Evolutionary conservation across 139 green algal genomes (phyloP).

Genomic region (Eudorina sp.): DNA sequence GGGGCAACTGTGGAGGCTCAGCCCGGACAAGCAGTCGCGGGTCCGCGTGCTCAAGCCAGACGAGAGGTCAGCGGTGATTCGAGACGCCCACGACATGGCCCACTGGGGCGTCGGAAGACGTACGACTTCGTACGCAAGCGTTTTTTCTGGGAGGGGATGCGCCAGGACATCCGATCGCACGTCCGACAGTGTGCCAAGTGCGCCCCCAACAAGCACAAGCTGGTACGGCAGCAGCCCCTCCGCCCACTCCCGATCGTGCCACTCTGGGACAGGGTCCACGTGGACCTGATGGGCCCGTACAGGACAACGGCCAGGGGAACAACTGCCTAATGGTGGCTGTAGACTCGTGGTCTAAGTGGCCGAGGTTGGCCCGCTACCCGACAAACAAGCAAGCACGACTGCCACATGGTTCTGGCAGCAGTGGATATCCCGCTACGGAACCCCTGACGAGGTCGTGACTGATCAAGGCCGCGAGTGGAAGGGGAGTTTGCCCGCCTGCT

Average conservation of each 20-base stretch:
- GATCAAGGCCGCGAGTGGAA: conserved; percentile 6
- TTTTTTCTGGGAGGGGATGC: conserved; percentile 4
- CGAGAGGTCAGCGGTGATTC: neutral
- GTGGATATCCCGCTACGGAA: neutral
- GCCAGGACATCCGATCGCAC: neutral
- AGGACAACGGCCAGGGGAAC: neutral
- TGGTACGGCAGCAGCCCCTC: neutral
- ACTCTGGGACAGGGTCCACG: neutral
- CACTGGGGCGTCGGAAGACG: conserved; percentile 10
- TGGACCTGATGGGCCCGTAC: conserved; percentile 3
- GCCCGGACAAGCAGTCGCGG: neutral
- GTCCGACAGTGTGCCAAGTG: neutral
- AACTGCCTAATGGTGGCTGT: conserved; percentile 1
- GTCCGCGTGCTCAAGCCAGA: neutral
- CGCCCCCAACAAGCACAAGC: neutral
- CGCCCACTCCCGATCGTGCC: neutral
- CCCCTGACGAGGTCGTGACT: neutral
- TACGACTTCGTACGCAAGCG: neutral
- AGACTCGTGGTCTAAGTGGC: conserved; percentile 24
- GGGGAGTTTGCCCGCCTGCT: neutral
- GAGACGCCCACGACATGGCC: neutral
- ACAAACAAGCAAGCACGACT: neutral
- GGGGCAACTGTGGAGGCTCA: neutral
- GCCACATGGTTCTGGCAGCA: neutral
- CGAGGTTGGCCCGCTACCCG: neutral